Base-by-base conservation (phyloP, 306 rosid genomes). In the Sindora glabra region DNA sequence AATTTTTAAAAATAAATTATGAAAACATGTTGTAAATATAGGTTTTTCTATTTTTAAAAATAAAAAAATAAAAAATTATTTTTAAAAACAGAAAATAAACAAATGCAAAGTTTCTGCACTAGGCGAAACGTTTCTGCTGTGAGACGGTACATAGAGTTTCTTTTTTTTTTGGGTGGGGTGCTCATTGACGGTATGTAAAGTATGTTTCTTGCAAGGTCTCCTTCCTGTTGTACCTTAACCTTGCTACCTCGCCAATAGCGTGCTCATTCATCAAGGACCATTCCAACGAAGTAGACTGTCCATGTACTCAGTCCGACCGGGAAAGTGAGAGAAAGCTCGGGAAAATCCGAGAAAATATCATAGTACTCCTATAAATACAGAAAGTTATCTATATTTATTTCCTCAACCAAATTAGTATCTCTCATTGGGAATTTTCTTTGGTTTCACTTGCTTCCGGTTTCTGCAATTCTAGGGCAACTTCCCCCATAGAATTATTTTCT, bases 381-480 rank as follows among this genome's bases (percentile, higher is more conserved):
- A 38, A 12, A 11, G 5, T 38, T 11, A 11, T 12, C n/a, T 14
- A 8, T 25, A 25, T 19, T 17, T n/a, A 1, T 26, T 49, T 25
- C 9, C 21, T 49, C 2, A 2, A 39, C 8, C 42, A 7, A 23
- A 15, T 37, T 55, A 33, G 15, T 11, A 19, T 52, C 42, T 46
- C 12, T 27, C 47, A 0, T 46, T 67, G 36, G 17, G 17, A 66
- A 40, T 22, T 22, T 44, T 13, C 42, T 54, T 60, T 60, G 53
- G 8, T 29, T 36, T 36, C 41, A 36, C 14, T 12, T 36, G 25
- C 46, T 13, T 58, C 38, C 44, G n/a, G 5, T 59, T 48, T 51
- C 68, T 37, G 59, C 44, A 52, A 53, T 57, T 64, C 58, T 73
- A 69, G 79, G 83, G 57, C 37, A 33, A 64, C 15, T 24, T 59